Conservation (phyloP, 2,329 filamentous ascomycete species). For the Trichoderma breve region DNA sequence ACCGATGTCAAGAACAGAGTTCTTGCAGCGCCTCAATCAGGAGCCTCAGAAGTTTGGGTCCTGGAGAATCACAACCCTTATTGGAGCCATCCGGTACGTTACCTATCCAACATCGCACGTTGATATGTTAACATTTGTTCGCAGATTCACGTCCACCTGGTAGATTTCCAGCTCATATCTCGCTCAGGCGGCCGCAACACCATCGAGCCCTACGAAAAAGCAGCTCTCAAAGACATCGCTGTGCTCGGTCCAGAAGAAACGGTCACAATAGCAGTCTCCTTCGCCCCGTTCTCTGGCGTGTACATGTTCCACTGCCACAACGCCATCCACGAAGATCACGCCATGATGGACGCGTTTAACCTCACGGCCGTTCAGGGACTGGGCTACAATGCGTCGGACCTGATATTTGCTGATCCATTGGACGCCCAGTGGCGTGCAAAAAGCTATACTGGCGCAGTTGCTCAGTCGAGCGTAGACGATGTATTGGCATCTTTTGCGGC, state of each 20-base stretch:
- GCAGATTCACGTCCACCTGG: background rate
- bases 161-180: background rate
- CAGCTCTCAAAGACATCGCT: background rate
- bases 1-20: background rate
- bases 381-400: background rate
- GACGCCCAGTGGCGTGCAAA: background rate
- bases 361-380: background rate
- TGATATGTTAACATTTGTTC: background rate
- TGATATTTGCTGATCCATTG: background rate
- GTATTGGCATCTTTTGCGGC: background rate
- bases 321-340: background rate
- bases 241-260: background rate
- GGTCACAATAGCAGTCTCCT: background rate
- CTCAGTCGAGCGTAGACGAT: background rate
- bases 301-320: slow-evolving; percentile 5
- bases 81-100: background rate
- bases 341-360: background rate
- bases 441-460: background rate
- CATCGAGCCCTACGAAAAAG: background rate
- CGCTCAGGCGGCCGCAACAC: background rate
- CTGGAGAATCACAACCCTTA: background rate
- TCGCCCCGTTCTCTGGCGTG: background rate
- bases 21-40: background rate
- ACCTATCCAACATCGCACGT: background rate
- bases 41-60: background rate